phyloP scores from a whole-genome alignment of 345 rosid genomes.

The Lenwebbia sp. region DNA sequence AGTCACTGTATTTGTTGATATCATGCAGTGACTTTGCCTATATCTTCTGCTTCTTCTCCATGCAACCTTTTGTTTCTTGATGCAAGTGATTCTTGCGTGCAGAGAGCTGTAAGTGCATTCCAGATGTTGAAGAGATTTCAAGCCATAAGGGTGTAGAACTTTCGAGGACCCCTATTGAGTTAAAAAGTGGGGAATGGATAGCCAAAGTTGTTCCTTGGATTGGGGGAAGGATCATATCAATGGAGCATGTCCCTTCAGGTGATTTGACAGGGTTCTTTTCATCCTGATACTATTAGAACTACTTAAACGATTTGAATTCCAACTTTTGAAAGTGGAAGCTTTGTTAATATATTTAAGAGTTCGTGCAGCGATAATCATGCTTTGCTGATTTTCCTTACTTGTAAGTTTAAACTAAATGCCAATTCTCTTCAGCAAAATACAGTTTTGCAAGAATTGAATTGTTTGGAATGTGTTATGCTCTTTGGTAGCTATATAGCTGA shows the following conservation, averaged over 20 bases:
- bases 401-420: not conserved
- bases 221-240: constrained; percentile 88
- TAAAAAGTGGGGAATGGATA: constrained; percentile 65
- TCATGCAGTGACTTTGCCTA: not conserved
- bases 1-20: not conserved
- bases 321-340: not conserved
- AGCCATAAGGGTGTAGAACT: constrained; percentile 59
- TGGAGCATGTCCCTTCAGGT: constrained; percentile 91
- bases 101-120: constrained; percentile 52
- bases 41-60: not conserved
- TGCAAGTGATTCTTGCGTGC: constrained; percentile 6
- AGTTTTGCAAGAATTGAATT: not conserved
- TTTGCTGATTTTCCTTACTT: not conserved
- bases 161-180: constrained; percentile 47
- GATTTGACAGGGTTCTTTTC: constrained; percentile 2
- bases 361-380: not conserved
- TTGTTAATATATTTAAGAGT: not conserved
- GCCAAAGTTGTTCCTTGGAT: constrained; percentile 81
- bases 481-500: not conserved
- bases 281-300: not conserved
- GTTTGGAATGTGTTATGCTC: not conserved
- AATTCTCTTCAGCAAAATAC: not conserved
- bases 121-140: constrained; percentile 40
- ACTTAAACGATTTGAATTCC: not conserved
- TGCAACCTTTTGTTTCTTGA: not conserved